Evolutionary conservation across 2,329 filamentous ascomycete species (phyloP), one percentile per base, ranked within the genome.

Genomic region (Diaporthe caulivora): DNA sequence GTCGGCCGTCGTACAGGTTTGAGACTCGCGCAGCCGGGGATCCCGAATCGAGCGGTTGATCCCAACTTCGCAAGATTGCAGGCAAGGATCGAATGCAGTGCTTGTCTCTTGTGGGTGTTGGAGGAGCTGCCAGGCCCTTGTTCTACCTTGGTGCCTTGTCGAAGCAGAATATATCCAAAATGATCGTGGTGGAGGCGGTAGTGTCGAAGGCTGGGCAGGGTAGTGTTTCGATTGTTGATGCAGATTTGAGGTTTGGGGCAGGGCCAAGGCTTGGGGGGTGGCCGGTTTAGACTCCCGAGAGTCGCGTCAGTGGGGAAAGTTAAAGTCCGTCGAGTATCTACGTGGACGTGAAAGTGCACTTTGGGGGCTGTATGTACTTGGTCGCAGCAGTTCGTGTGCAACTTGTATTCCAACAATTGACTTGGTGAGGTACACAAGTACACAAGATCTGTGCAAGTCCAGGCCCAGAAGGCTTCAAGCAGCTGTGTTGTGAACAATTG

Each of bases 1-100:
- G 71, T 72, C 72, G 73, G 74, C 65, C 74, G n/a, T 64, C 70
- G 24, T 34, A 51, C 40, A 42, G 49, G 29, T 24, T 68, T 70
- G 58, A 47, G 58, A 40, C 57, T 71, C 49, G 57, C 26, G 26
- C 54, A 54, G 24, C 60, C 68, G 58, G 37, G 40, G 49, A 49
- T 31, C 17, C 58, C 47, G 67, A 57, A 21, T 68, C 69, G 44
- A 37, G 44, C 47, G 21, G 69, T 17, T 58, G 58, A 71, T 62
- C 47, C 55, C 34, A 62, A 71, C 55, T 44, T 62, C 55, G 58
- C 34, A 18, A 71, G 49, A 62, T 47, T 54, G 24, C 31, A 18
- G 7, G 55, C 3, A 18, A 13, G 40, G 24, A 54, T 13, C 31
- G 47, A 13, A 7, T 62, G 55, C 40, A 18, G n/a, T 31, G 24